phyloP scores from a whole-genome alignment of 371 early-diverging fungal genomes.

The Mucor circinelloides region DNA sequence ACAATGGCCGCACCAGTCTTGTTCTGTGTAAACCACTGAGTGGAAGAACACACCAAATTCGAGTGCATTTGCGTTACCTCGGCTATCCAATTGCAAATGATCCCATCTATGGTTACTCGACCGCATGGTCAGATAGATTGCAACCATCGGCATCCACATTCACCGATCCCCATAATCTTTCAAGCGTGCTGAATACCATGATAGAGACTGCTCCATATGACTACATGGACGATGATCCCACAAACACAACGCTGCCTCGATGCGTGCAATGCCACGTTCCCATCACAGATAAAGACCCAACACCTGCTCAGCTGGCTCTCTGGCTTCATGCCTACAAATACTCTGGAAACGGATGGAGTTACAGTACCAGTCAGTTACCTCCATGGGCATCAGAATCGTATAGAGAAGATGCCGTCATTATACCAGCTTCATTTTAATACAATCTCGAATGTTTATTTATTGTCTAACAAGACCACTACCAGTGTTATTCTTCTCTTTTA shows the following conservation, averaged over 20 bases:
- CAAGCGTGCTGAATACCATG: slow-evolving; percentile 5
- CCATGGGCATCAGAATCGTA: slow-evolving; percentile 67
- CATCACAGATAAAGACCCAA: slow-evolving; percentile 63
- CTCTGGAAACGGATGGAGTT: slow-evolving; percentile 67
- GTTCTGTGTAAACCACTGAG: slow-evolving; percentile 84
- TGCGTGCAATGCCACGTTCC: slow-evolving; percentile 57
- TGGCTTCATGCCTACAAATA: slow-evolving; percentile 89
- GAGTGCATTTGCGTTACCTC: slow-evolving; percentile 96
- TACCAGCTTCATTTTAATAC: slow-evolving; percentile 15
- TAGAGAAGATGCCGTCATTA: slow-evolving; percentile 5
- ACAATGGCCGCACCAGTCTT: slow-evolving; percentile 71
- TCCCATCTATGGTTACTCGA: slow-evolving; percentile 79
- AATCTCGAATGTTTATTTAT: background rate
- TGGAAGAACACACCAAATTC: slow-evolving; percentile 99
- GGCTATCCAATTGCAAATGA: slow-evolving; percentile 98
- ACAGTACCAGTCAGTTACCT: slow-evolving; percentile 73
- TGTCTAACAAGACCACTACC: slow-evolving; percentile 3
- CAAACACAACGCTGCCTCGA: slow-evolving; percentile 11
- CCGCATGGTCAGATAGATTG: slow-evolving; percentile 65
- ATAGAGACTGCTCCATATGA: slow-evolving; percentile 52
- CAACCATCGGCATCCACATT: background rate
- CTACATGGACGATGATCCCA: slow-evolving; percentile 32
- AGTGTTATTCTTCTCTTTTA: slow-evolving; percentile 5
- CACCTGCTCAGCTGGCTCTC: slow-evolving; percentile 67
- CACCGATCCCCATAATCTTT: background rate